These are phyloP conservation scores for Vanderwaltozyma yarrowii DNA, from an alignment of 805 yeast genomes.

Conservation along the genomic window DNA sequence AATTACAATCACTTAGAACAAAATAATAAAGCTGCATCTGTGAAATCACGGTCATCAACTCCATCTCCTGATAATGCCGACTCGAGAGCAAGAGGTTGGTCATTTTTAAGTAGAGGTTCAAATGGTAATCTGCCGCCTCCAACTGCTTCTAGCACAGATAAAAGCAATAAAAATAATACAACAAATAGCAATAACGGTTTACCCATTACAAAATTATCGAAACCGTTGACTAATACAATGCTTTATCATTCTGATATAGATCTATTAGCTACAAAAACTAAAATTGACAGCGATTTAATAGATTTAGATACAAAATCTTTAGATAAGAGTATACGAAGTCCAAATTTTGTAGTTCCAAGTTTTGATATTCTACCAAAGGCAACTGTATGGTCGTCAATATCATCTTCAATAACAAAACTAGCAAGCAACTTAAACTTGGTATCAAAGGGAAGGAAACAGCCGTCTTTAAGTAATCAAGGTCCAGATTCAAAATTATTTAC, in stretches of 20 bases:
- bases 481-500: constrained; percentile 12
- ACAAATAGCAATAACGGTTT: background rate
- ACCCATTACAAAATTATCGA: constrained; percentile 1
- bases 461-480: constrained; percentile 9
- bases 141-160: background rate
- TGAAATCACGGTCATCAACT: background rate
- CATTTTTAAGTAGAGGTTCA: constrained; percentile 13
- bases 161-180: background rate
- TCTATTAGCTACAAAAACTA: background rate
- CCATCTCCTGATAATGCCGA: background rate
- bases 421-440: constrained; percentile 10
- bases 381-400: constrained; percentile 18
- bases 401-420: constrained; percentile 7
- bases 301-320: constrained; percentile 1
- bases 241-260: background rate
- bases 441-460: constrained; percentile 4
- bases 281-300: constrained; percentile 1
- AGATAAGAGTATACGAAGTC: constrained; percentile 7
- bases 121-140: background rate
- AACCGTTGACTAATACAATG: constrained; percentile 2
- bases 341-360: constrained; percentile 24
- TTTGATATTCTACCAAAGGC: constrained; percentile 23
- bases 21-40: background rate
- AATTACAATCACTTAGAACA: background rate
- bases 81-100: constrained; percentile 12